Evolutionary conservation across 345 rosid genomes (phyloP), one percentile per base, ranked within the genome.

Genomic region (Citrus australasica): DNA sequence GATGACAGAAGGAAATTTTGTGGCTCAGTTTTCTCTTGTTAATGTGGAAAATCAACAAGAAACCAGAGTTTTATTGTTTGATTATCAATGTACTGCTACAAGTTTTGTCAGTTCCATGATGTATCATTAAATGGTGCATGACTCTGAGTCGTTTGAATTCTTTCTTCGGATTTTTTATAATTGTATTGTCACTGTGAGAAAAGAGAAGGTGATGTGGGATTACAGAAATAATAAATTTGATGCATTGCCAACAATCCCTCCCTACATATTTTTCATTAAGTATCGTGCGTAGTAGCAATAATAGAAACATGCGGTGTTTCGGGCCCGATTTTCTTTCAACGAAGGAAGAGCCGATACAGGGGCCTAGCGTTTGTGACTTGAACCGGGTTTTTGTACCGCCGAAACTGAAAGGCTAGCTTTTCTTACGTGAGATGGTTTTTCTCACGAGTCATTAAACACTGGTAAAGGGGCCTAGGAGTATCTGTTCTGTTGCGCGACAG

Each of bases 1-100:
- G 67, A 63, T 69, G 61, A 13, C 9, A 30, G 22, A 40, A 5
- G 76, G 56, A 79, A 74, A 35, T 76, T 83, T 71, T 78, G 38
- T 37, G 79, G 62, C 71, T 56, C 38, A 67, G 46, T 30, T 72
- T 56, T 80, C 61, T 80, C 69, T 42, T 51, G 66, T 69, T 59
- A 70, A 67, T 63, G 60, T 77, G 25, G 69, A 19, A 46, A 61
- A 56, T 62, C 37, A 35, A 65, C 62, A 27, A 56, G 79, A 69
- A 75, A 66, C 71, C 80, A 27, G 48, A 70, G 32, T 30, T 48
- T 27, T 42, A 65, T 78, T 40, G 24, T 73, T 16, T 74, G 73
- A 30, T 37, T 19, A 21, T 67, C 60, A 69, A 10, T 24, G 40
- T n/a, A 24, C 9, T 46, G 32, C 9, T 40, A 4, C 69, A 25